Percentiles rank a stretch among this genome's conserved stretches.
Conservation (phyloP, 108 stramenopile species). For the Asterionellopsis glacialis region DNA sequence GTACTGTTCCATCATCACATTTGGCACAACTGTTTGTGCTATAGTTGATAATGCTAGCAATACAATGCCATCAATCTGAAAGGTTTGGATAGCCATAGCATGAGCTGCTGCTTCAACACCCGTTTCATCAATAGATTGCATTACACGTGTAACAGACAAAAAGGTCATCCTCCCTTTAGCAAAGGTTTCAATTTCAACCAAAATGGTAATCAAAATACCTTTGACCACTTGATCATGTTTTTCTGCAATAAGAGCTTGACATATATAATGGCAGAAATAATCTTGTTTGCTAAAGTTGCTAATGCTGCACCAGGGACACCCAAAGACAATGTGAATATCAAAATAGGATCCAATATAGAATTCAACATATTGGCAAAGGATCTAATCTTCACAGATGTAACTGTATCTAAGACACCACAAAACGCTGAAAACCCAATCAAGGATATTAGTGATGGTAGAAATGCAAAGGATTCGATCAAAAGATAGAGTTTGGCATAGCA, state of each 20-base stretch:
- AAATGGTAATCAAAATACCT: constrained; percentile 52
- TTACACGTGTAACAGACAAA: constrained; percentile 72
- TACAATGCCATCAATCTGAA: constrained; percentile 83
- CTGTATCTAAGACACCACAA: constrained; percentile 68
- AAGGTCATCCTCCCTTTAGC: constrained; percentile 79
- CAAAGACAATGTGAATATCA: constrained; percentile 76
- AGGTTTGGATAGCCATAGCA: constrained; percentile 83
- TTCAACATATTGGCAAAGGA: constrained; percentile 75
- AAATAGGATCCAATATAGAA: constrained; percentile 75
- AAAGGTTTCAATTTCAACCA: constrained; percentile 60
- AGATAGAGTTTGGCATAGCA: constrained; percentile 84
- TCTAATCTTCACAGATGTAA: constrained; percentile 83
- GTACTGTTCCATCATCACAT: constrained; percentile 61
- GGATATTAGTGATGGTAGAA: constrained; percentile 76
- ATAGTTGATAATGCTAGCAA: constrained; percentile 75
- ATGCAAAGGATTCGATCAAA: constrained; percentile 72
- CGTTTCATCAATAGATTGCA: constrained; percentile 77
- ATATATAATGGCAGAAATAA: constrained; percentile 63
- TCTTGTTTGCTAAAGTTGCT: constrained; percentile 72
- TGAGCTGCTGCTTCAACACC: constrained; percentile 84
- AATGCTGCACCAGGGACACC: constrained; percentile 86
- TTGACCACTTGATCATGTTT: constrained; percentile 51
- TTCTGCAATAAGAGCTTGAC: constrained; percentile 45
- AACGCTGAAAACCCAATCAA: constrained; percentile 61
- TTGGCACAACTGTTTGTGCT: constrained; percentile 80